Percentiles rank a stretch among this genome's conserved stretches.
Conservation (phyloP, 2,329 filamentous ascomycete species). For the Aspergillus fumigatiaffinis region DNA sequence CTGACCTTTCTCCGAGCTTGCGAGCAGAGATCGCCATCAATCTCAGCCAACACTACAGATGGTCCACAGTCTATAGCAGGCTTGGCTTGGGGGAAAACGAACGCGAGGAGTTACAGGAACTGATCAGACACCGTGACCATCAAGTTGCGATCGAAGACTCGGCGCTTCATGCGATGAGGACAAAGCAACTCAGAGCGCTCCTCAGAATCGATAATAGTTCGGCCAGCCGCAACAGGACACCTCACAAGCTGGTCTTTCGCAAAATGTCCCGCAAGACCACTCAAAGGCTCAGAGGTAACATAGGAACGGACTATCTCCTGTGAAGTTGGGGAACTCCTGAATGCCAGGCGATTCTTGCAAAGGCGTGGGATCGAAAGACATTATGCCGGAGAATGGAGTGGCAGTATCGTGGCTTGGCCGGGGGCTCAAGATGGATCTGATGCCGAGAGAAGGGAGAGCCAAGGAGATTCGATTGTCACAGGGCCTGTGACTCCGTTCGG, state of each 20-base stretch:
- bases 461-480: neutral
- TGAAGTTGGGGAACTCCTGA: constrained; percentile 25
- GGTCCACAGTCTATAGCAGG: constrained; percentile 17
- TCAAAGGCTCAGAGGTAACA: constrained; percentile 6
- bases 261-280: constrained; percentile 19
- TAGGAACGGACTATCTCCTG: constrained; percentile 22
- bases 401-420: constrained; percentile 19
- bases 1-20: constrained; percentile 27
- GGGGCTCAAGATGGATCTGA: constrained; percentile 2
- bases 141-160: constrained; percentile 28
- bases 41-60: constrained; percentile 20
- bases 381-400: constrained; percentile 33
- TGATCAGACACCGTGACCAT: constrained; percentile 17
- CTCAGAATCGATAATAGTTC: constrained; percentile 31
- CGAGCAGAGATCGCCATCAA: constrained; percentile 36
- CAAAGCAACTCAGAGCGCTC: constrained; percentile 29
- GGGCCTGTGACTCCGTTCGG: neutral
- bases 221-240: constrained; percentile 18
- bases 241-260: constrained; percentile 26
- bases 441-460: constrained; percentile 16
- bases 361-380: constrained; percentile 24
- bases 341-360: constrained; percentile 28
- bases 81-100: constrained; percentile 26
- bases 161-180: constrained; percentile 29
- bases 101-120: constrained; percentile 12